A percentile compares a stretch with the other conserved stretches of the same genome.
These are phyloP conservation scores for Aquilaria agallochum DNA, from an alignment of 441 rosid species.

Conservation along the genomic window DNA sequence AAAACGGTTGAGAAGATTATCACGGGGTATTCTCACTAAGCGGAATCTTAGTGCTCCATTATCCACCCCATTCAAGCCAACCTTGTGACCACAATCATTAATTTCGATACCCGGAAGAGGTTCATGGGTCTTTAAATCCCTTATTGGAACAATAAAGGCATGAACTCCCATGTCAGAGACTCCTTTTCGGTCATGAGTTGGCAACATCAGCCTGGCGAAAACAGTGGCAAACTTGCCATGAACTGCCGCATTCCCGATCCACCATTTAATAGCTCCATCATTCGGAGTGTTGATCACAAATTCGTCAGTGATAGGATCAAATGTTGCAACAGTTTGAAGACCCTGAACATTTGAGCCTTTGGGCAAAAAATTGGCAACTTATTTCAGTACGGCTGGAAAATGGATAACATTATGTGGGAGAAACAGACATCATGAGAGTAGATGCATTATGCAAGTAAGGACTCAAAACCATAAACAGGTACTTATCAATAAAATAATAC, in stretches of 20 bases:
- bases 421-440: background rate
- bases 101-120: slow-evolving; percentile 87
- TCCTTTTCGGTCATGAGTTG: slow-evolving; percentile 74
- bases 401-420: background rate
- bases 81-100: slow-evolving; percentile 92
- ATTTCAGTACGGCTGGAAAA: background rate
- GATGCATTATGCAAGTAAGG: background rate
- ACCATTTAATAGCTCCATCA: slow-evolving; percentile 99
- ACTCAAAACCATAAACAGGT: background rate
- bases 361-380: slow-evolving; percentile 18
- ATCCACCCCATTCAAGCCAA: slow-evolving; percentile 94
- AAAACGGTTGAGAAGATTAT: slow-evolving; percentile 93
- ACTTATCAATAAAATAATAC: background rate
- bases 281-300: slow-evolving; percentile 80
- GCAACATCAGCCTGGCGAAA: slow-evolving; percentile 82
- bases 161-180: slow-evolving; percentile 93
- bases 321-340: slow-evolving; percentile 83
- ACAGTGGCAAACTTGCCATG: slow-evolving; percentile 98
- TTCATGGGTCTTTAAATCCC: slow-evolving; percentile 81
- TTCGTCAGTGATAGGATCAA: slow-evolving; percentile 79
- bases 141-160: slow-evolving; percentile 90
- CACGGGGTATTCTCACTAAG: slow-evolving; percentile 89
- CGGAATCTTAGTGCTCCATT: slow-evolving; percentile 91
- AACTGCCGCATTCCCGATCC: slow-evolving; percentile 99
- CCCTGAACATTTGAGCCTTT: slow-evolving; percentile 95